Evolutionary conservation across 805 yeast species (phyloP), one percentile per base, ranked within the genome.

Genomic region (Teunomyces lycoperdinae): DNA sequence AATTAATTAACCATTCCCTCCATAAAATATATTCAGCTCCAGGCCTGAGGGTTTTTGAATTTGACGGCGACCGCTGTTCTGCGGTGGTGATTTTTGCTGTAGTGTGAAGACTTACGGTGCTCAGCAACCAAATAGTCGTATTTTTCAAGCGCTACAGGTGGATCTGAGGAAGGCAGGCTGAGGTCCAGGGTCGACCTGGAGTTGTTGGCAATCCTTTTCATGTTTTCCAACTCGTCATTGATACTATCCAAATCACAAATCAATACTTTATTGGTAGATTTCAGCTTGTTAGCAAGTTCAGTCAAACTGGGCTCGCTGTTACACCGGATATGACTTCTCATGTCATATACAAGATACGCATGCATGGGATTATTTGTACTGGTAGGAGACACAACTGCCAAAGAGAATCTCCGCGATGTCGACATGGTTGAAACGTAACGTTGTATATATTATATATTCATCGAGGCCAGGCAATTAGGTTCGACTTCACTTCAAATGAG

Each of bases 61-160:
- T 72, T 69, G 54, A 77, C 58, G 0, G 82, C 81, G 36, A 78
- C 70, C 0, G 79, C 69, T n/a, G 73, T 65, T 33, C 79, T 58
- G 40, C 81, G 52, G 32, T 66, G 68, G 54, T 77, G 82, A 44
- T 66, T 64, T 33, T 64, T 20, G 29, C 33, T 16, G 9, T 20
- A n/a, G n/a, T 26, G 10, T n/a, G 40, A n/a, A 10, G 40, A 6
- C 20, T 20, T 20, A 20, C 5, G 13, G 35, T 14, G 16, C 20
- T 13, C 17, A 30, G 27, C 24, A 10, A n/a, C 5, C 10, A 5
- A 10, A 28, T 10, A 17, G 34, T 14, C 32, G 33, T 10, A 13
- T 43, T 13, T 10, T 11, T 26, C 20, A 13, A 5, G 40, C 11
- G 5, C 41, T 10, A 38, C 8, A 29, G 9, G 14, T 10, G 13